Evolutionary conservation across 2,329 filamentous ascomycete genomes (phyloP).

Genomic region (Diaporthe destruens): DNA sequence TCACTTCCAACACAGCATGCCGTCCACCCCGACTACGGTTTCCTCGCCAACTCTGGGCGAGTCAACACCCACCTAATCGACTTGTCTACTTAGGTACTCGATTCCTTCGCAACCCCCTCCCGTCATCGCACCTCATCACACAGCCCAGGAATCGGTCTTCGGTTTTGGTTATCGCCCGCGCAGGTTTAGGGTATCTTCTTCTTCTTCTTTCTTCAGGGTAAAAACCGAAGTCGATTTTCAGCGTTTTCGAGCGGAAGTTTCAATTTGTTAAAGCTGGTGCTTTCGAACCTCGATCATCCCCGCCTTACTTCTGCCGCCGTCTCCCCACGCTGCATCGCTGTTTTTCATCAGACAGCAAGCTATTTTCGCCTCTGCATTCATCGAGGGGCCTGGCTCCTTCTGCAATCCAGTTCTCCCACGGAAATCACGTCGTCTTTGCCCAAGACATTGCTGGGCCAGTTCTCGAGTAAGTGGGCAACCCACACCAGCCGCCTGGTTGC

Average conservation of each 20-base stretch:
- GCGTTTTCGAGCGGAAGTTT: slow-evolving; percentile 40
- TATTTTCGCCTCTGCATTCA: background rate
- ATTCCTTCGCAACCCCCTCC: background rate
- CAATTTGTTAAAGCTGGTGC: slow-evolving; percentile 36
- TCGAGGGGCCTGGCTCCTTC: background rate
- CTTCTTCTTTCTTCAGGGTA: slow-evolving; percentile 31
- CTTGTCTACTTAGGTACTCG: background rate
- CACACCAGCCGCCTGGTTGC: too few species aligned
- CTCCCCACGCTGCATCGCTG: background rate
- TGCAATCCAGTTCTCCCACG: background rate
- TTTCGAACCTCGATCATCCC: background rate
- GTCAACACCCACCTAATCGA: background rate
- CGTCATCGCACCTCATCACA: slow-evolving; percentile 3
- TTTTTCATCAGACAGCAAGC: background rate
- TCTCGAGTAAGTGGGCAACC: background rate
- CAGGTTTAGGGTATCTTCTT: slow-evolving; percentile 41
- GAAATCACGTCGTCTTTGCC: background rate
- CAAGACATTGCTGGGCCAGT: background rate
- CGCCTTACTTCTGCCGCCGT: background rate
- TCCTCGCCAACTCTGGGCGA: background rate
- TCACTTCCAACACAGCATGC: background rate
- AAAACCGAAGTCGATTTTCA: slow-evolving; percentile 31
- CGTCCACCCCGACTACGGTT: background rate
- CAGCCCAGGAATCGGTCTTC: slow-evolving; percentile 17
- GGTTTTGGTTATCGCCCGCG: slow-evolving; percentile 39